Conservation (phyloP, 768 basidiomycete genomes). For the Tremella yokohamensis region DNA sequence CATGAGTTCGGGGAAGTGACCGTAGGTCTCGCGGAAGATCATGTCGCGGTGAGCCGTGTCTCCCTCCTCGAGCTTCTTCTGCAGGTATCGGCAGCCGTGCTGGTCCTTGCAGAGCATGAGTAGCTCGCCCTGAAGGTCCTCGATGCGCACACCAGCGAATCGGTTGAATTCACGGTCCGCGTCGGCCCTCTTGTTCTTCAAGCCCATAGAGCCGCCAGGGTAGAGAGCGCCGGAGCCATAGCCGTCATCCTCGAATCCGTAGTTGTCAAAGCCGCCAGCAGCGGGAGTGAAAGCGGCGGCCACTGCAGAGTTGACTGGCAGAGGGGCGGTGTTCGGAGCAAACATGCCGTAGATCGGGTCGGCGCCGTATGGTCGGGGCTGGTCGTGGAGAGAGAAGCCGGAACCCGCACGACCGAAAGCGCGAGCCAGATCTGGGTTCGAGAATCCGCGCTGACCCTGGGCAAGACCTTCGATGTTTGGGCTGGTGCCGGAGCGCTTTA, state of each 20-base stretch:
- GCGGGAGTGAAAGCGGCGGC: conserved; percentile 29
- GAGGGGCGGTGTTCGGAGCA: conserved; percentile 9
- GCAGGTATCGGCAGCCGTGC: conserved; percentile 95
- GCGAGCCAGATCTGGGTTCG: conserved; percentile 52
- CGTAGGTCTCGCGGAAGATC: conserved; percentile 98
- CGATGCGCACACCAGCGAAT: conserved; percentile 90
- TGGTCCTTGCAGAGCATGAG: conserved; percentile 94
- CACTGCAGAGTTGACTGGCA: conserved; percentile 21
- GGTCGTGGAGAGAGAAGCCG: conserved; percentile 29
- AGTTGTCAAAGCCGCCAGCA: conserved; percentile 35
- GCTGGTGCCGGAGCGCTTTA: conserved; percentile 30
- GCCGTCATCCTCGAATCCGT: conserved; percentile 49
- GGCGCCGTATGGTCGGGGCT: conserved; percentile 25
- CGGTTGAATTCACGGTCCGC: conserved; percentile 92
- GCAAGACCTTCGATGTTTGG: conserved; percentile 31
- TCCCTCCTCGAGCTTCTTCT: conserved; percentile 98
- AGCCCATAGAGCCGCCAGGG: conserved; percentile 56
- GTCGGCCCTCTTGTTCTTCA: conserved; percentile 91
- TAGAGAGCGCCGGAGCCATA: conserved; percentile 51
- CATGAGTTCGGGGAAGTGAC: conserved; percentile 97
- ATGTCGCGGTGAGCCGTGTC: conserved; percentile 94
- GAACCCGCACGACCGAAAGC: conserved; percentile 47
- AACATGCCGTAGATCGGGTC: conserved; percentile 42
- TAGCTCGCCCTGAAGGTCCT: conserved; percentile 94
- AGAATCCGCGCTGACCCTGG: conserved; percentile 47